These are phyloP conservation scores for Cercospora sp. DNA, from an alignment of 2,329 filamentous ascomycete genomes.

Conservation along the genomic window DNA sequence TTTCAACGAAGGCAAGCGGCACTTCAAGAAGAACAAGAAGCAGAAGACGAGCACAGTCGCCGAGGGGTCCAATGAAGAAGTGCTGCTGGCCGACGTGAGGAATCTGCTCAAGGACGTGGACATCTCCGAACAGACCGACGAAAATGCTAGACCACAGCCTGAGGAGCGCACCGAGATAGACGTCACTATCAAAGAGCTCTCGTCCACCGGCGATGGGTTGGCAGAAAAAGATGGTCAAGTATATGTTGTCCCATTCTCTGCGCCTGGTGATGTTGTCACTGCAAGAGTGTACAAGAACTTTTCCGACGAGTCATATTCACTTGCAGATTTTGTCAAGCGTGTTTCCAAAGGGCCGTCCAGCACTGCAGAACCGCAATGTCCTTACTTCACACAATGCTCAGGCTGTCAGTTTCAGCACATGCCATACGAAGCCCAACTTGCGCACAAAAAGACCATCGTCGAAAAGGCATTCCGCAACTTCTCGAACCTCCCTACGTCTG, in stretches of 20 bases:
- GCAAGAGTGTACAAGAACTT: constrained; percentile 78
- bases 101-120: constrained; percentile 43
- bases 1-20: constrained; percentile 42
- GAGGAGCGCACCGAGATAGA: constrained; percentile 74
- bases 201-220: constrained; percentile 89
- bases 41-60: constrained; percentile 46
- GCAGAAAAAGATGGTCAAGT: constrained; percentile 69
- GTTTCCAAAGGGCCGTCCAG: constrained; percentile 71
- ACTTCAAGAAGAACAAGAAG: constrained; percentile 51
- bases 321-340: constrained; percentile 81
- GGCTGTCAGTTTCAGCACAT: constrained; percentile 99
- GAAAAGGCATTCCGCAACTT: constrained; percentile 93
- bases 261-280: constrained; percentile 78
- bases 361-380: constrained; percentile 74
- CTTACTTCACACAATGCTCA: constrained; percentile 83
- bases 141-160: constrained; percentile 43
- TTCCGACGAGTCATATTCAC: constrained; percentile 64
- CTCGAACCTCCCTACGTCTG: constrained; percentile 73
- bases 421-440: constrained; percentile 80
- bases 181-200: constrained; percentile 76
- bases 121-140: constrained; percentile 21
- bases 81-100: constrained; percentile 50
- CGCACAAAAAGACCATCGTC: constrained; percentile 80
- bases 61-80: constrained; percentile 53
- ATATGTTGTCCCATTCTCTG: constrained; percentile 84